phyloP scores from a whole-genome alignment of 345 rosid genomes.

The Eucalyptus paniculata region DNA sequence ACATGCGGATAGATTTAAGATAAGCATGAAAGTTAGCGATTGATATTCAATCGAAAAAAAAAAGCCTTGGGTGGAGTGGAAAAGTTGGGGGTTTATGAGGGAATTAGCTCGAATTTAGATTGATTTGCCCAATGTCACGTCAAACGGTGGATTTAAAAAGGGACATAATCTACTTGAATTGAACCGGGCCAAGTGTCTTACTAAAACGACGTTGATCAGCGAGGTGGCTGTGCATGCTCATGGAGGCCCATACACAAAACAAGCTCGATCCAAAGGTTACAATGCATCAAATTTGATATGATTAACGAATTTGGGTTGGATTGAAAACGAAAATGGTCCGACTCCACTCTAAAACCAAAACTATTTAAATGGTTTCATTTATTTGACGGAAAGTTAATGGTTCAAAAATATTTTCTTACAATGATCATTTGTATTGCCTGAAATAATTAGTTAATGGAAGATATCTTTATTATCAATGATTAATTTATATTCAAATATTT shows the following conservation, averaged over 20 bases:
- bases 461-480: not conserved
- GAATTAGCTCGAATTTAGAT: not conserved
- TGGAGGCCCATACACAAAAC: not conserved
- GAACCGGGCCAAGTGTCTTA: not conserved
- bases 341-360: not conserved
- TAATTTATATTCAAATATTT: not conserved
- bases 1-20: not conserved
- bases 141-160: not conserved
- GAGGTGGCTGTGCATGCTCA: not conserved
- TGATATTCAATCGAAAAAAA: too few relatives aligned
- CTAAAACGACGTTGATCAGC: not conserved
- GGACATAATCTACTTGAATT: not conserved
- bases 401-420: not conserved
- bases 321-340: not conserved
- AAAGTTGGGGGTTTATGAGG: not conserved
- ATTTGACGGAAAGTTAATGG: fast-evolving
- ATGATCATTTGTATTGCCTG: fast-evolving
- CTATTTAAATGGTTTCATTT: not conserved
- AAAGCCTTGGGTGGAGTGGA: too few relatives aligned
- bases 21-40: not conserved
- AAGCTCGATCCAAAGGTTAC: not conserved
- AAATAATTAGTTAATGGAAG: not conserved
- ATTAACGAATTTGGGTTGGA: not conserved
- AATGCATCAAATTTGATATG: not conserved
- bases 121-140: not conserved